Conservation (phyloP, 345 rosid species). For the Eucalyptus brandiana region DNA sequence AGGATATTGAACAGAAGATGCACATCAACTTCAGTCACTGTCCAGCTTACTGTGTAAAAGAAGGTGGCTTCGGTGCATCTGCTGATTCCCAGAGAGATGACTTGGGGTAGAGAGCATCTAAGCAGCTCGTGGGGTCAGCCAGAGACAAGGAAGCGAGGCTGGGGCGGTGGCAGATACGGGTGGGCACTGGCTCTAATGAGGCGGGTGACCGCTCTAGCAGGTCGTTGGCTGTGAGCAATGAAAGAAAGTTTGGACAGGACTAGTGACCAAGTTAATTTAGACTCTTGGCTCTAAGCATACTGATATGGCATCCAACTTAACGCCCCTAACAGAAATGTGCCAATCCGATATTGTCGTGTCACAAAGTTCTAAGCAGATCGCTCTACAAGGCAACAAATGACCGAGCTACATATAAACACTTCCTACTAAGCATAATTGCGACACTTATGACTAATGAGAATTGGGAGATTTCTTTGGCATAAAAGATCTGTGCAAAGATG, state of each 20-base stretch:
- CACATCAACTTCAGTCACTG: background rate
- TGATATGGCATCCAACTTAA: no score
- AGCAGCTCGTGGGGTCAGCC: no score
- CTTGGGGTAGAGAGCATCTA: no score
- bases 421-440: background rate
- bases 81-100: no score
- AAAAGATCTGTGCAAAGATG: background rate
- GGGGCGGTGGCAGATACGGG: no score
- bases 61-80: background rate
- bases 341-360: background rate
- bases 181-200: background rate
- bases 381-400: background rate
- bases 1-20: background rate
- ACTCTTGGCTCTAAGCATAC: no score
- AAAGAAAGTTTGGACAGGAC: background rate
- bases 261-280: background rate
- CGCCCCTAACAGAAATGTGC: background rate
- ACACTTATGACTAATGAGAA: background rate
- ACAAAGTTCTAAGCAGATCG: background rate
- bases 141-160: no score
- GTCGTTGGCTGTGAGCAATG: background rate
- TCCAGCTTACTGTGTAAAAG: background rate
- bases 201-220: background rate
- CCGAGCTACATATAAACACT: background rate
- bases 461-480: background rate